Evolutionary conservation across 768 basidiomycete species (phyloP).

Genomic region (Sarcodon aspratus): DNA sequence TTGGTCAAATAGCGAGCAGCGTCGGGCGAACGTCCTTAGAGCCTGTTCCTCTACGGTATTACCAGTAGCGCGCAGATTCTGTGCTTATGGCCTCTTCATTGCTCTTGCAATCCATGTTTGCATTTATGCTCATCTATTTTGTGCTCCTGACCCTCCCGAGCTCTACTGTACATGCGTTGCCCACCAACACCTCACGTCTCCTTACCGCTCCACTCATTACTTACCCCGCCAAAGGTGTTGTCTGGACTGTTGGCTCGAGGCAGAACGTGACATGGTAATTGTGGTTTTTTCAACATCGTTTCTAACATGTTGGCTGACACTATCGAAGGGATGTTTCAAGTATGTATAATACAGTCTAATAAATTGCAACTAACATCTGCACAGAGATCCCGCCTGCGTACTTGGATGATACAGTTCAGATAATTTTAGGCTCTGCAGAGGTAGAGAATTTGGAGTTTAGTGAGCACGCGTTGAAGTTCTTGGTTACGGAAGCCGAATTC

Average conservation of each 20-base stretch:
- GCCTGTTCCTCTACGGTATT: too few species aligned
- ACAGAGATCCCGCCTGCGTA: slow-evolving; percentile 23
- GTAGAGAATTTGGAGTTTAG: slow-evolving; percentile 31
- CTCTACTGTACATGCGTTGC: too few species aligned
- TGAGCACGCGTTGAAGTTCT: slow-evolving; percentile 16
- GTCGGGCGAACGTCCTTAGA: too few species aligned
- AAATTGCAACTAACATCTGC: background rate
- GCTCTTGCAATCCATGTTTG: too few species aligned
- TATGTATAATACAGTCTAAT: background rate
- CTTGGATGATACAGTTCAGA: slow-evolving; percentile 21
- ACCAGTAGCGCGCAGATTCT: too few species aligned
- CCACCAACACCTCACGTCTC: too few species aligned
- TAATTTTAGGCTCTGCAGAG: slow-evolving; percentile 33
- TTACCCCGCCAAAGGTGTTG: slow-evolving; percentile 16
- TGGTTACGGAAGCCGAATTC: background rate
- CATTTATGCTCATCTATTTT: too few species aligned
- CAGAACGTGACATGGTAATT: slow-evolving; percentile 35
- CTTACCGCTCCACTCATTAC: slow-evolving; percentile 25
- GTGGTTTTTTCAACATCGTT: background rate
- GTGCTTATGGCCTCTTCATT: too few species aligned
- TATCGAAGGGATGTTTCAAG: background rate
- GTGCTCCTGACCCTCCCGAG: too few species aligned
- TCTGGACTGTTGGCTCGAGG: slow-evolving; percentile 26
- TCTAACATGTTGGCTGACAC: background rate
- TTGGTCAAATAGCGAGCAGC: too few species aligned